Evolutionary conservation across 164 flowering plant species (phyloP).

Genomic region (Umbilicus rupestris): DNA sequence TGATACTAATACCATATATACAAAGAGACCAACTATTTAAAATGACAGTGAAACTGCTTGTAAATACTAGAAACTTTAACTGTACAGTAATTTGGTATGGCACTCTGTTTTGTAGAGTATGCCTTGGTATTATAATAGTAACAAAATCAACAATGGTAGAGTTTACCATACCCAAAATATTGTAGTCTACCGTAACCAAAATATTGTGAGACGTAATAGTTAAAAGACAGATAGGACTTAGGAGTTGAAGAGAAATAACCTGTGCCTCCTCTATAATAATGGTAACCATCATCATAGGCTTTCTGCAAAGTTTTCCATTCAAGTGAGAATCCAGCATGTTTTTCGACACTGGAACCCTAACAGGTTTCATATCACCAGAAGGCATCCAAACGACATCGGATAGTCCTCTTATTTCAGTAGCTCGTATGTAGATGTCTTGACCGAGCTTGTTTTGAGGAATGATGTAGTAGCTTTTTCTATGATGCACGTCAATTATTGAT

Average conservation of each 20-base stretch:
- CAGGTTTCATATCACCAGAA: slow-evolving; percentile 63
- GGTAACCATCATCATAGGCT: slow-evolving; percentile 49
- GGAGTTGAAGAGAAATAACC: slow-evolving; percentile 28
- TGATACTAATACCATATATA: too few relatives aligned
- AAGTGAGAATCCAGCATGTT: slow-evolving; percentile 77
- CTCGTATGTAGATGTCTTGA: slow-evolving; percentile 73
- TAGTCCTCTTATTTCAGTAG: slow-evolving; percentile 45
- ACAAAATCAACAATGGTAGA: neutral
- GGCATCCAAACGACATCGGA: slow-evolving; percentile 59
- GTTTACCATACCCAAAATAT: neutral
- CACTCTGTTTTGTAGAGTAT: neutral
- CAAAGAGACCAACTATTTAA: too few relatives aligned
- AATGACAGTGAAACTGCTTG: neutral
- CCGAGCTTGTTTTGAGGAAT: slow-evolving; percentile 90
- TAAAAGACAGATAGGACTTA: neutral
- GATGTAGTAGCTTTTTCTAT: slow-evolving; percentile 48
- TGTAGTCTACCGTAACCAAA: neutral
- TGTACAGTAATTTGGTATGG: neutral
- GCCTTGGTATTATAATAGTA: neutral
- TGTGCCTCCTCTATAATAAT: slow-evolving; percentile 61
- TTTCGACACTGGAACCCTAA: slow-evolving; percentile 77
- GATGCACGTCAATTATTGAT: slow-evolving; percentile 49
- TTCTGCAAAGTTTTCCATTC: slow-evolving; percentile 34
- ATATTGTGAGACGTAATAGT: neutral
- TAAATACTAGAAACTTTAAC: neutral